phyloP scores from a whole-genome alignment of 2,329 filamentous ascomycete genomes.

The Colletotrichum sp. region DNA sequence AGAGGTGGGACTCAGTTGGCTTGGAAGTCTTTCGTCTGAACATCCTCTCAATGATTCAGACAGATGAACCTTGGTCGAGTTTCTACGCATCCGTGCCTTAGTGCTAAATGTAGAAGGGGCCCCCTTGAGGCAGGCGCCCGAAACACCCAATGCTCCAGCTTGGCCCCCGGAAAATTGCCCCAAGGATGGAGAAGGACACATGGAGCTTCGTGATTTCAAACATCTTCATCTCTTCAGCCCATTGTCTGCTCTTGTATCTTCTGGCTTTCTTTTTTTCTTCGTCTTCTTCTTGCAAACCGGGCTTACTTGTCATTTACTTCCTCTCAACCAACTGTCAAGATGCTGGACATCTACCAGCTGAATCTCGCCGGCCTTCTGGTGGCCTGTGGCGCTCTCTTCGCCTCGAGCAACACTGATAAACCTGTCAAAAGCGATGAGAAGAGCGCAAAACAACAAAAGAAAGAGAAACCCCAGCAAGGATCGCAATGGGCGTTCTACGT shows the following conservation, averaged over 20 bases:
- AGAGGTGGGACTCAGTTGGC: neutral
- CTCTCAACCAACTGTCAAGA: neutral
- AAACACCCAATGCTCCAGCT: conserved; percentile 20
- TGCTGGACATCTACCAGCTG: conserved; percentile 37
- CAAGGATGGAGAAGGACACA: conserved; percentile 14
- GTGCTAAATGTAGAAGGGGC: neutral
- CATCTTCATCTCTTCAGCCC: neutral
- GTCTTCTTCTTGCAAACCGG: neutral
- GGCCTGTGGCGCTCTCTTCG: conserved; percentile 31
- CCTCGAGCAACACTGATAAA: conserved; percentile 9
- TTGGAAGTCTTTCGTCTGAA: neutral
- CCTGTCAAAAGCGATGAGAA: neutral
- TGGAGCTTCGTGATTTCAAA: neutral
- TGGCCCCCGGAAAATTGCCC: conserved; percentile 1
- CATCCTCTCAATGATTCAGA: neutral
- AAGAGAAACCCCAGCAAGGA: neutral
- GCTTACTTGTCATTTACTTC: no score
- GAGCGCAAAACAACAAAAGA: neutral
- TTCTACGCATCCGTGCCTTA: neutral
- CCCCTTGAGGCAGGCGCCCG: neutral
- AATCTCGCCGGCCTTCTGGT: conserved; percentile 36
- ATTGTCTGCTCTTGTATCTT: neutral
- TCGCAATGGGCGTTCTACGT: conserved; percentile 38
- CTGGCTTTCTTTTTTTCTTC: neutral
- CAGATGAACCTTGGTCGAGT: neutral